These are phyloP conservation scores for Arabis hirsuta DNA, from an alignment of 345 rosid genomes.

Conservation along the genomic window DNA sequence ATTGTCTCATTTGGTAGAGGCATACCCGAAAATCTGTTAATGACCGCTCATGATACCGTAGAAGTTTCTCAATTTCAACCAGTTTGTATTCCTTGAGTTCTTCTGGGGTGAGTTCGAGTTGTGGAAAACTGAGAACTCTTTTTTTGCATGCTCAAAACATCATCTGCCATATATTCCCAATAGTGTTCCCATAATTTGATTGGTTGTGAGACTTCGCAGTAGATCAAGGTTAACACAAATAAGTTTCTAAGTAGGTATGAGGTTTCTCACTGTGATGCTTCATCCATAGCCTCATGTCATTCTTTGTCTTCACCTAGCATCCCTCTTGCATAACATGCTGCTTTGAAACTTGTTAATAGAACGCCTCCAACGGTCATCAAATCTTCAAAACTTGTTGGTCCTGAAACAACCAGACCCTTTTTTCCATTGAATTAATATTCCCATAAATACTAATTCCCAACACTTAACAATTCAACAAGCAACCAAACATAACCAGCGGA, in stretches of 20 bases:
- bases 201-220: neutral
- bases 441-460: no score
- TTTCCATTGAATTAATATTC: no score
- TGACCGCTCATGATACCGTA: neutral
- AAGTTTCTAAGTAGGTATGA: neutral
- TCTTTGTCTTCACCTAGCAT: constrained; percentile 10
- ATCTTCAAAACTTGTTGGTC: no score
- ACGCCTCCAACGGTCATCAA: no score
- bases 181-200: neutral
- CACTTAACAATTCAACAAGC: no score
- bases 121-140: neutral
- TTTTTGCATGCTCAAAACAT: neutral
- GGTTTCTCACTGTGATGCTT: neutral
- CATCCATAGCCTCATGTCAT: constrained; percentile 14
- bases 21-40: neutral
- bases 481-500: no score
- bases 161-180: neutral
- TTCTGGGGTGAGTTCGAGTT: no score
- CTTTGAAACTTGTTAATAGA: neutral
- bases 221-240: neutral
- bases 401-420: no score
- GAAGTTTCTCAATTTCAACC: neutral
- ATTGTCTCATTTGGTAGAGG: no score
- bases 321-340: constrained; percentile 9
- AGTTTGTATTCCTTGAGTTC: neutral